phyloP scores from a whole-genome alignment of 805 yeast species.

The Starmera quercuum region DNA sequence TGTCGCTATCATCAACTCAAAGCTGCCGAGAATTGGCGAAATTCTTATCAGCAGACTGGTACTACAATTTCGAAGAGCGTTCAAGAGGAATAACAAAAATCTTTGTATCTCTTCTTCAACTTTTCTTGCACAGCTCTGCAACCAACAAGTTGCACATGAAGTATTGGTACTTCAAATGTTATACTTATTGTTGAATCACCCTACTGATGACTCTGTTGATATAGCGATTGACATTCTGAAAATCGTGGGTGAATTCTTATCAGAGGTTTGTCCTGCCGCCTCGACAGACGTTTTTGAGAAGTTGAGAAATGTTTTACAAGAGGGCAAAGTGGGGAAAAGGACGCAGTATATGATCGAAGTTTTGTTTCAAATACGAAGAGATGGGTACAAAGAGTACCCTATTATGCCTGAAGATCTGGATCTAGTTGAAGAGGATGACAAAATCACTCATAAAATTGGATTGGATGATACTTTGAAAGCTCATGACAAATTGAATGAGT shows the following conservation, averaged over 20 bases:
- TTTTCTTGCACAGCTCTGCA: slow-evolving; percentile 57
- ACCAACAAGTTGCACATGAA: slow-evolving; percentile 53
- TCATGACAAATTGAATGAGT: slow-evolving; percentile 40
- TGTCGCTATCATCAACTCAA: slow-evolving; percentile 52
- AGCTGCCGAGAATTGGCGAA: slow-evolving; percentile 63
- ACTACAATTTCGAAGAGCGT: slow-evolving; percentile 49
- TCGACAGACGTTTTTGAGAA: slow-evolving; percentile 47
- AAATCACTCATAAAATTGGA: slow-evolving; percentile 44
- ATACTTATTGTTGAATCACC: slow-evolving; percentile 35
- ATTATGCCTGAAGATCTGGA: slow-evolving; percentile 42
- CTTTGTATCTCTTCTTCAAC: slow-evolving; percentile 34
- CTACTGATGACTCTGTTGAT: slow-evolving; percentile 50
- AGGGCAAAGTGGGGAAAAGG: slow-evolving; percentile 35
- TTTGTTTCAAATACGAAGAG: slow-evolving; percentile 42
- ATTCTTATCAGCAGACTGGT: slow-evolving; percentile 45
- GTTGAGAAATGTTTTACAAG: slow-evolving; percentile 53
- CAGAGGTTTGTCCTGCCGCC: slow-evolving; percentile 34
- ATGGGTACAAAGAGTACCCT: slow-evolving; percentile 31
- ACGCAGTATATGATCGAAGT: slow-evolving; percentile 41
- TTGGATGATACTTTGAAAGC: slow-evolving; percentile 44
- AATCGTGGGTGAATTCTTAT: slow-evolving; percentile 44
- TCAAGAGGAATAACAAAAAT: slow-evolving; percentile 35
- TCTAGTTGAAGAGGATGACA: slow-evolving; percentile 57
- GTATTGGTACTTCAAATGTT: slow-evolving; percentile 45
- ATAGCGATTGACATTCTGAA: slow-evolving; percentile 43